A percentile compares a stretch with the other conserved stretches of the same genome.
phyloP scores from a whole-genome alignment of 2,329 filamentous ascomycete genomes.

The Pezicula radicicola region DNA sequence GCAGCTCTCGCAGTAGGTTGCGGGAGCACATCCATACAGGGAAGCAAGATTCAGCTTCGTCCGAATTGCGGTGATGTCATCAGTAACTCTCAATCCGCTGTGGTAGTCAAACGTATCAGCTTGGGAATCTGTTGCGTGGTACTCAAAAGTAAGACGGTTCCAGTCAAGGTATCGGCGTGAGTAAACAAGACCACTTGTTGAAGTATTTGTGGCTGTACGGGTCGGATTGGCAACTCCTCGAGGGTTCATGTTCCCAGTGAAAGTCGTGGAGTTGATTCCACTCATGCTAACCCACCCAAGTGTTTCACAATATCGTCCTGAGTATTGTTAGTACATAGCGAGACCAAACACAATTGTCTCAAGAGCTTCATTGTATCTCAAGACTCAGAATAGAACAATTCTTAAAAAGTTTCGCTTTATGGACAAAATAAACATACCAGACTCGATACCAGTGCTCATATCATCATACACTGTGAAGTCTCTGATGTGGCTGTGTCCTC shows the following conservation, averaged over 20 bases:
- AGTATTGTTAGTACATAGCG: background rate
- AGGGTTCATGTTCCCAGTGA: constrained; percentile 17
- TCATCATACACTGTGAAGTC: constrained; percentile 78
- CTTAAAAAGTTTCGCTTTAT: no score
- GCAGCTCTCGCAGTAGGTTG: constrained; percentile 77
- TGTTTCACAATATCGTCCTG: constrained; percentile 79
- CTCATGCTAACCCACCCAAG: constrained; percentile 87
- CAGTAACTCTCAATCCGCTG: constrained; percentile 66
- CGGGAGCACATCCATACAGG: constrained; percentile 75
- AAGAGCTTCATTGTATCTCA: no score
- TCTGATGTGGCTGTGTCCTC: constrained; percentile 82
- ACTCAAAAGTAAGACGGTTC: constrained; percentile 72
- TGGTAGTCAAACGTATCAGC: constrained; percentile 70
- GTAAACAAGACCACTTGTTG: constrained; percentile 43
- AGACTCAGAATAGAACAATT: no score
- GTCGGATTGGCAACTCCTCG: constrained; percentile 29
- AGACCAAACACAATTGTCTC: no score
- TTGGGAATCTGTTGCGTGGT: constrained; percentile 74
- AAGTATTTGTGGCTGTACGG: constrained; percentile 18
- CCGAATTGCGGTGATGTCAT: constrained; percentile 66
- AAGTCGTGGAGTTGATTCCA: constrained; percentile 39
- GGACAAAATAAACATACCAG: constrained; percentile 44
- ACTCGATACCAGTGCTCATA: constrained; percentile 74
- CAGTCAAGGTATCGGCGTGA: constrained; percentile 85
- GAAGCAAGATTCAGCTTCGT: constrained; percentile 68